Conservation (phyloP, 2,329 filamentous ascomycete genomes). For the Elsinoe fawcettii region DNA sequence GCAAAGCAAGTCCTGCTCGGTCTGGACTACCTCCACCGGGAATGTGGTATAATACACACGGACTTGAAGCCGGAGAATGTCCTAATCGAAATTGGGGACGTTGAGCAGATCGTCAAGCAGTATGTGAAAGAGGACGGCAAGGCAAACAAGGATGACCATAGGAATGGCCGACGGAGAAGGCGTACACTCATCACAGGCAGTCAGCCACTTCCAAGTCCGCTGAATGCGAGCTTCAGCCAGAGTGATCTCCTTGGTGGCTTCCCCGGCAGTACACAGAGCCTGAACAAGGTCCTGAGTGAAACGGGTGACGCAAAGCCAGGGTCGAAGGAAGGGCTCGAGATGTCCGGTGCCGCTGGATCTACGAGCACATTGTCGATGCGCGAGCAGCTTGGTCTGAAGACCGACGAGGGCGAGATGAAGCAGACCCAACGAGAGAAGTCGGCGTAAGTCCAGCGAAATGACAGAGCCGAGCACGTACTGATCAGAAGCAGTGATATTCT, state of each 20-base stretch:
- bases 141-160: slow-evolving; percentile 75
- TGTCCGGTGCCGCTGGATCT: slow-evolving; percentile 49
- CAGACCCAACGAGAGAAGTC: slow-evolving; percentile 88
- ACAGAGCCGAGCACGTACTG: slow-evolving; percentile 19
- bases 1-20: slow-evolving; percentile 95
- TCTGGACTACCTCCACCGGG: slow-evolving; percentile 90
- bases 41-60: slow-evolving; percentile 98
- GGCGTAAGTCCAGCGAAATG: slow-evolving; percentile 55
- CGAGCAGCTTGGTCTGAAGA: slow-evolving; percentile 48
- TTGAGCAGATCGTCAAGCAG: slow-evolving; percentile 95
- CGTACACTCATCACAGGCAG: slow-evolving; percentile 94
- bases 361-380: slow-evolving; percentile 49
- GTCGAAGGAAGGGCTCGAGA: slow-evolving; percentile 41
- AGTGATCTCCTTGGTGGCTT: slow-evolving; percentile 55
- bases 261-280: slow-evolving; percentile 57
- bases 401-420: slow-evolving; percentile 45
- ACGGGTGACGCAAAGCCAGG: slow-evolving; percentile 36
- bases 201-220: slow-evolving; percentile 86
- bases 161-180: slow-evolving; percentile 81
- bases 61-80: slow-evolving; percentile 98
- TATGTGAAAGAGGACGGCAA: slow-evolving; percentile 74
- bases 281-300: slow-evolving; percentile 78
- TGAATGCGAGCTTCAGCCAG: slow-evolving; percentile 85
- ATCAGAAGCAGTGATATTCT: slow-evolving; percentile 56
- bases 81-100: slow-evolving; percentile 95